Evolutionary conservation across 495 filamentous ascomycete species (phyloP), one percentile per base, ranked within the genome.

Genomic region (Hyaloscypha bicolor): DNA sequence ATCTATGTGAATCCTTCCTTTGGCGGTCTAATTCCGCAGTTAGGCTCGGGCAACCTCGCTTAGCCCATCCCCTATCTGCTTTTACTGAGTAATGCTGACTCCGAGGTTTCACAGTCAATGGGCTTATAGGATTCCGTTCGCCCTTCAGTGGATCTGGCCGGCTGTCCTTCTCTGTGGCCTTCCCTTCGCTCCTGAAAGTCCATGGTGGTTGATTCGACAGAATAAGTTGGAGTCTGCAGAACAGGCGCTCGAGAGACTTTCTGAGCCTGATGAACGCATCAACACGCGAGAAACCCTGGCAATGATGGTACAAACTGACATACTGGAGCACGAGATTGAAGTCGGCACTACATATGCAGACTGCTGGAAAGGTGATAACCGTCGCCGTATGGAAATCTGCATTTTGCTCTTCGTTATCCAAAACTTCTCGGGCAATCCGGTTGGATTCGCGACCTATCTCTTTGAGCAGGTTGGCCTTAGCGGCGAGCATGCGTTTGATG

Each of bases 81-180:
- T 62, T 81, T 88, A 53, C 81, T 81, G 67, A 79, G 79, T 0
- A 84, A 87, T 67, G 72, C 85, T 37, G 56, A 73, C 72, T 35
- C 76, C 83, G 11, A 9, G 33, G 33, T 37, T 37, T 37, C 33
- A 60, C 71, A 19, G 83, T 85, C 60, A 70, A 88, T 90, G 86
- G 84, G 81, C 85, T 2, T 91, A 89, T 73, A 80, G 81, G 19
- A 37, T 64, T n/a, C 69, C 69, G 2, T 64, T 71, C 31, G 64
- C 64, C 6, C n/a, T 89, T 8, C 90, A 92, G 71, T 92, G 89
- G 90, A 85, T 91, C 75, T 91, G 87, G 86, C 87, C 88, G 3
- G 69, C 88, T 14, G 89, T 90, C 2, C 79, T 94, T 9, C 84
- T 89, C 63, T 80, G 91, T 65, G 88, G 86, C 42, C 87, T 91